A percentile compares a stretch with the other conserved stretches of the same genome.
Conservation (phyloP, 148 eudicot species). For the Talinum fruticosum region DNA sequence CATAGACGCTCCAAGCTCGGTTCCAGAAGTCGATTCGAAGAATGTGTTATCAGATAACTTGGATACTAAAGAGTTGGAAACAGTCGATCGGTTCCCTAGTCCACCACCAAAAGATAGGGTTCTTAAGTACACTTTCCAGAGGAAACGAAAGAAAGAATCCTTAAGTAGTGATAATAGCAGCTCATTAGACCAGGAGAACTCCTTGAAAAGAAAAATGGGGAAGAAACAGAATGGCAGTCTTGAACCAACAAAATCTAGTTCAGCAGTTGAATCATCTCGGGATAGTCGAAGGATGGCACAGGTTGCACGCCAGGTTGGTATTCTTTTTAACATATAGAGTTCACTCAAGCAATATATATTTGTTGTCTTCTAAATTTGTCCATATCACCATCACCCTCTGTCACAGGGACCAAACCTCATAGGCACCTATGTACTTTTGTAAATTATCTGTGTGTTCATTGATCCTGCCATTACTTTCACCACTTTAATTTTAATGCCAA, state of each 20-base stretch:
- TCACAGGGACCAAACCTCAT: no score
- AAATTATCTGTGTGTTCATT: not conserved
- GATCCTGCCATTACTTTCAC: not conserved
- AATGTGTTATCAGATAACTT: slow-evolving; percentile 15
- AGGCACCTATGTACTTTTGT: no score
- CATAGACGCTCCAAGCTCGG: slow-evolving; percentile 20
- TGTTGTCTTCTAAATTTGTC: not conserved
- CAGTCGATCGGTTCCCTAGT: slow-evolving; percentile 26
- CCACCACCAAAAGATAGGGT: slow-evolving; percentile 41
- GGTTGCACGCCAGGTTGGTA: slow-evolving; percentile 78
- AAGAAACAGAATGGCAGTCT: slow-evolving; percentile 34
- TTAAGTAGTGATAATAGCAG: slow-evolving; percentile 23
- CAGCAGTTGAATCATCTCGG: slow-evolving; percentile 41
- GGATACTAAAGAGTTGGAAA: slow-evolving; percentile 24
- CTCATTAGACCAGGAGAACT: slow-evolving; percentile 26
- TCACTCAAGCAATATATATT: not conserved
- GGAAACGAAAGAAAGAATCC: slow-evolving; percentile 33
- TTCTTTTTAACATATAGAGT: slow-evolving; percentile 3
- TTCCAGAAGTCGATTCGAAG: slow-evolving; percentile 25
- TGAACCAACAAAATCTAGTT: slow-evolving; percentile 30
- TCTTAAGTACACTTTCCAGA: slow-evolving; percentile 44
- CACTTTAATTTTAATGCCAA: not conserved
- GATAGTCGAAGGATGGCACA: slow-evolving; percentile 53
- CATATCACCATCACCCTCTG: not conserved
- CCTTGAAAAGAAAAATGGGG: slow-evolving; percentile 22